These are phyloP conservation scores for Aspergillus fumigatiaffinis DNA, from an alignment of 2,329 filamentous ascomycete genomes.

Conservation along the genomic window DNA sequence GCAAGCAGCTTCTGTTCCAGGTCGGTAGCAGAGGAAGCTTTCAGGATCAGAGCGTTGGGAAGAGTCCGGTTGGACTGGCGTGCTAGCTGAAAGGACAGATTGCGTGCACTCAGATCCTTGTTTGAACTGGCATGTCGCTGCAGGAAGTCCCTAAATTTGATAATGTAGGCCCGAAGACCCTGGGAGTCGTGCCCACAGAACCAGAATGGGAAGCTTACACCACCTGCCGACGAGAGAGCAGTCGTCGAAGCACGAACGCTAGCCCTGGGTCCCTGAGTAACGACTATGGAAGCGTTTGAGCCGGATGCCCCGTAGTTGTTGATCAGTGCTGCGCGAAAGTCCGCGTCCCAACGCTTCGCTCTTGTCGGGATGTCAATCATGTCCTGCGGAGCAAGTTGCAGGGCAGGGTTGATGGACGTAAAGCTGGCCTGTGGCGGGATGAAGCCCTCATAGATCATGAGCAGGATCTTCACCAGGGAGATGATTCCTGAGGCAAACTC, in stretches of 20 bases:
- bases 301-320: constrained; percentile 11
- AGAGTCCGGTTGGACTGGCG: constrained; percentile 2
- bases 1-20: background rate
- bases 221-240: constrained; percentile 6
- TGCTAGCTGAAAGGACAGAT: constrained; percentile 1
- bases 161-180: background rate
- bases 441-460: constrained; percentile 22
- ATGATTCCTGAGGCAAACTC: constrained; percentile 31
- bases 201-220: constrained; percentile 1
- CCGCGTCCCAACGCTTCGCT: constrained; percentile 9
- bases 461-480: constrained; percentile 24
- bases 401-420: constrained; percentile 15
- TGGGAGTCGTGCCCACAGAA: background rate
- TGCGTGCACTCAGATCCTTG: background rate
- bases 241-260: background rate
- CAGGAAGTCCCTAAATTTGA: background rate
- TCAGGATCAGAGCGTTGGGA: background rate
- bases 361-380: constrained; percentile 9
- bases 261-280: background rate
- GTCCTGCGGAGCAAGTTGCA: constrained; percentile 5
- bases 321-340: constrained; percentile 24
- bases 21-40: background rate
- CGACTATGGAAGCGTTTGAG: constrained; percentile 10
- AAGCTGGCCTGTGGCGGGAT: constrained; percentile 27
- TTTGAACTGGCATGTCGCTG: background rate